Evolutionary conservation across 257 asterid genomes (phyloP), one percentile per base, ranked within the genome.

Genomic region (Solanum piurae): DNA sequence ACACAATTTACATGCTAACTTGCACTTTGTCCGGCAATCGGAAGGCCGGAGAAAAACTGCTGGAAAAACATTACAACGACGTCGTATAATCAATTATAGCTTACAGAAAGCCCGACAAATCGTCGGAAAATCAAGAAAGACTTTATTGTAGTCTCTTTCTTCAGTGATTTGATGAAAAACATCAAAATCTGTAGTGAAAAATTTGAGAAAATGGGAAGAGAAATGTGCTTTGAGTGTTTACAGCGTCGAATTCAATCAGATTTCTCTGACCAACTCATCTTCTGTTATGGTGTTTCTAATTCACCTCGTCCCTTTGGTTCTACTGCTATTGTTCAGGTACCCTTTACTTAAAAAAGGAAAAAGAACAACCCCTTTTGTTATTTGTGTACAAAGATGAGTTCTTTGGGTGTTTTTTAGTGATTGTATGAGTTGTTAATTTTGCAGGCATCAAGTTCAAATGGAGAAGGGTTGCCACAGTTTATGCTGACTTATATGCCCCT

Each of bases 171-270:
- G 71, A 82, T 82, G 86, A 82, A 29, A 21, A 31, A 49, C 29
- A 5, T 49, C 71, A 46, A 46, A 44, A 44, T 79, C 37, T 27
- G 27, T 2, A 14, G 3, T 27, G 60, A 25, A 79, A 60, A 79
- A 2, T 27, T 77, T 4, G 74, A 58, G 7, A 68, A 64, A 87
- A 91, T 93, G 92, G 95, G 33, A 16, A 60, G 73, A 34, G 80
- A 18, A 49, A 92, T 92, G 93, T 97, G 99, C 87, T 93, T 93
- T 83, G 98, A 93, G 88, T 97, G 99, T 84, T 95, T 97, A 86
- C 93, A 95, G 87, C 94, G 93, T 58, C 93, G 93, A 88, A 92
- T 95, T 87, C 91, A 92, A 89, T 90, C 92, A 37, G 99, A 95
- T 90, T 94, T 93, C 89, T 91, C 96, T 6, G 95, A 92, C 83